Evolutionary conservation across 768 basidiomycete genomes (phyloP), one percentile per base, ranked within the genome.

Genomic region (Russula ochroleuca): DNA sequence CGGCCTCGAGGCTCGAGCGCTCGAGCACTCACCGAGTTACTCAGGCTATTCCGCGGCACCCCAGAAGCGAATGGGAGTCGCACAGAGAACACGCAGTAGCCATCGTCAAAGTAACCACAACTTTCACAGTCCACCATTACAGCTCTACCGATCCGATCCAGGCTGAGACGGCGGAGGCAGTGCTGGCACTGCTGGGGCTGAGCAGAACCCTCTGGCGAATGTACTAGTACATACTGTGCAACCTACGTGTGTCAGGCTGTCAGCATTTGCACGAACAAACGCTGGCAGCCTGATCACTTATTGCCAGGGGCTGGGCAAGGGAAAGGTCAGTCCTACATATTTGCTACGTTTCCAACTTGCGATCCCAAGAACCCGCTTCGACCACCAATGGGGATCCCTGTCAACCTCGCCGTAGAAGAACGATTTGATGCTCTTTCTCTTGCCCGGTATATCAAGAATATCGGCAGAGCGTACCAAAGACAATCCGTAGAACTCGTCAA

Each of bases 381-480:
- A 48, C 37, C 31, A 1, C n/a, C 17, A 62, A 63, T 63, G 62
- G 21, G 14, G 1, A 43, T 47, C 33, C 62, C 43, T 2, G 11
- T 51, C 31, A 40, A 17, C 25, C n/a, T n/a, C n/a, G n/a, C n/a
- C n/a, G 5, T 33, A 43, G 48, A 33, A 57, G 55, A 63, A 35
- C 41, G 38, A 14, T 38, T 63, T 35, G 56, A 58, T 35, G 33
- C 41, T 33, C 19, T 49, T 28, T 52, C 40, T 21, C 43, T 65
- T 23, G 28, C 45, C 6, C 57, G n/a, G 45, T 49, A 59, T 7
- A 59, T 47, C 37, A 64, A 47, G 57, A 64, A 59, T 19, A 40
- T 64, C 21, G 63, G 63, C 51, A 47, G 51, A 23, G 57, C 51
- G 7, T 59, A 63, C 35, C 40, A 51, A 51, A 53, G 37, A 35